Base-by-base conservation (phyloP, 1,284 basidiomycete genomes). In the Coniferiporia weirii region DNA sequence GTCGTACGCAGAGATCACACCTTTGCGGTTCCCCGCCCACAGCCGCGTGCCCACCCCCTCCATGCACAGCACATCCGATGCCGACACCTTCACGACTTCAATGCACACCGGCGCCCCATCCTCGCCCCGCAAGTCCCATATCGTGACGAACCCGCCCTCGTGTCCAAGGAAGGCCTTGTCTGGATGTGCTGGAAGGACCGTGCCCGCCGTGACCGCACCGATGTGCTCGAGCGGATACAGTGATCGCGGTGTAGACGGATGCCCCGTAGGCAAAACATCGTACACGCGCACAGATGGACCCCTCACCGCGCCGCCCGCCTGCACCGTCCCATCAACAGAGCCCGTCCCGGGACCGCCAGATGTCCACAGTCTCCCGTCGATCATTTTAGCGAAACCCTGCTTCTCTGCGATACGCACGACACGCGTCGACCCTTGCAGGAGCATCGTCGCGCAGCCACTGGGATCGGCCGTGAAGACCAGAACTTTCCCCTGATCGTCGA, bases 21-120 rank as follows among this genome's bases (percentile, higher is more conserved):
- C 96, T 59, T 84, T 89, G 59, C 95, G 71, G 15, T 84, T 84
- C 0, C 93, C 94, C 2, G 84, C 87, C 96, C 95, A 98, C 27
- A 98, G 73, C 52, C 84, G 75, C 58, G 89, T 79, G 54, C 87
- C 84, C 2, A 95, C 90, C 1, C 92, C 93, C 65, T 87, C 89
- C 54, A 96, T 70, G 48, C 86, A 81, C 10, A 93, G 71, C 46
- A 96, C 82, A 70, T 92, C 90, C 43, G 86, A 91, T n/a, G 80
- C 75, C 1, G 86, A 84, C 38, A 96, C 82, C 70, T 91, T 93
- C 66, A 92, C 75, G 35, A 86, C 82, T 62, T 89, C 84, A 8
- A 82, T 65, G 66, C 87, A 93, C 8, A 69, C 66, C 0, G 87
- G 87, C 45, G 75, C 70, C 45, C 79, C 80, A 59, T 82, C 81